These are phyloP conservation scores for Lippia alba DNA, from an alignment of 305 asterid genomes.

Conservation along the genomic window DNA sequence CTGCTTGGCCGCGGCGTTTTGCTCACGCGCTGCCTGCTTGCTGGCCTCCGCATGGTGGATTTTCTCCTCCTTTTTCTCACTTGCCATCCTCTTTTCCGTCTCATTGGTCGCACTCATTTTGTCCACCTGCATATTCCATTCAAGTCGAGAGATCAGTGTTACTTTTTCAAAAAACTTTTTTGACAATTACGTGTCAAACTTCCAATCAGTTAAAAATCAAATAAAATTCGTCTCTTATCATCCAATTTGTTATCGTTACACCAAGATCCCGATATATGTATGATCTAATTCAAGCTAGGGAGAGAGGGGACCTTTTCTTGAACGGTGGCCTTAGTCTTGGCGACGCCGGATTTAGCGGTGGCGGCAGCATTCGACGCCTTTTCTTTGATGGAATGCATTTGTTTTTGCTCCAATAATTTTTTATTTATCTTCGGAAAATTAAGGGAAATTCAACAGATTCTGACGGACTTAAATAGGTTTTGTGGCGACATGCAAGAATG, in stretches of 20 bases:
- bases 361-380: conserved; percentile 50
- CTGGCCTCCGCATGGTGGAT: conserved; percentile 35
- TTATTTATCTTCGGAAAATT: not conserved
- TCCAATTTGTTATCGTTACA: too few species aligned
- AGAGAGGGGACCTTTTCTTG: conserved; percentile 48
- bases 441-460: too few species aligned
- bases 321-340: conserved; percentile 52
- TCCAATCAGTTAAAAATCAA: too few species aligned
- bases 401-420: not conserved
- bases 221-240: too few species aligned
- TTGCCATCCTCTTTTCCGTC: conserved; percentile 38
- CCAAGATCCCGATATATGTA: too few species aligned
- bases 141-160: too few species aligned
- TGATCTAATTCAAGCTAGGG: not conserved
- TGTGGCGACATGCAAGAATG: not conserved
- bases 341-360: conserved; percentile 56
- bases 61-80: conserved; percentile 38
- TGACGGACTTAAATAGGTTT: not conserved
- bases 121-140: conserved; percentile 7
- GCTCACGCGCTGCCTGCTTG: conserved; percentile 38
- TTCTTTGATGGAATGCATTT: conserved; percentile 54
- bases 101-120: conserved; percentile 46
- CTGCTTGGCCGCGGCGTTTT: conserved; percentile 32
- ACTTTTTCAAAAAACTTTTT: not conserved
- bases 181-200: too few species aligned